Base-by-base conservation (phyloP, 345 rosid genomes). In the Euclidium syriacum region DNA sequence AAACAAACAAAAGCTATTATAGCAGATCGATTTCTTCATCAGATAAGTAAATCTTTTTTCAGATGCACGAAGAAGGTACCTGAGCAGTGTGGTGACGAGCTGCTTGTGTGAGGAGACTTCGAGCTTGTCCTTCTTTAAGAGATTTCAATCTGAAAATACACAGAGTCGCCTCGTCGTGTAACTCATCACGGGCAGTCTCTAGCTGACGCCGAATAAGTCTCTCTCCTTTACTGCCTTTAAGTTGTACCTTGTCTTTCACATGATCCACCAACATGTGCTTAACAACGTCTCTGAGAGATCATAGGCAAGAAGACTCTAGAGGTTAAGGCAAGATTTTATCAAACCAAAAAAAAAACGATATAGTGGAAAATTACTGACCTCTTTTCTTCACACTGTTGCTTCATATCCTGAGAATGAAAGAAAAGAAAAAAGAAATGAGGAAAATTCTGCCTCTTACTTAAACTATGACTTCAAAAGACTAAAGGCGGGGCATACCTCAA, bases 71-170 rank as follows among this genome's bases (percentile, higher is more conserved):
- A 38, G 46, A 53, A 36, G 54, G 63, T 72, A 94, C 99, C 97
- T 94, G 99, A 60, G 99, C 92, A 51, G 95, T 86, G 75, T 94
- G 95, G 77, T 94, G 99, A 49, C 89, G 92, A 25, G 89, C 86
- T 58, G 87, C 95, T 78, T 90, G 99, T 33, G 97, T 87, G 26
- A 94, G 82, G 67, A 94, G 91, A 79, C 97, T 87, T 52, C 90
- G 80, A 46, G 84, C 80, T 72, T 87, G 99, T 34, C 96, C 96
- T 79, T 84, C 92, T 67, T 94, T 90, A 52, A 94, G 80, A 14
- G 99, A 94, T 77, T 90, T 94, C 73, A 90, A 63, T 39, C 99
- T 85, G 58, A 94, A 94, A 64, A 81, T 84, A 55, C 90, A 94
- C 26, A 85, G 54, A 34, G 83, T 90, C 5, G 99, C 97, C 71